Base-by-base conservation (phyloP, 352 stramenopile genomes). In the Blastocystis sp. region DNA sequence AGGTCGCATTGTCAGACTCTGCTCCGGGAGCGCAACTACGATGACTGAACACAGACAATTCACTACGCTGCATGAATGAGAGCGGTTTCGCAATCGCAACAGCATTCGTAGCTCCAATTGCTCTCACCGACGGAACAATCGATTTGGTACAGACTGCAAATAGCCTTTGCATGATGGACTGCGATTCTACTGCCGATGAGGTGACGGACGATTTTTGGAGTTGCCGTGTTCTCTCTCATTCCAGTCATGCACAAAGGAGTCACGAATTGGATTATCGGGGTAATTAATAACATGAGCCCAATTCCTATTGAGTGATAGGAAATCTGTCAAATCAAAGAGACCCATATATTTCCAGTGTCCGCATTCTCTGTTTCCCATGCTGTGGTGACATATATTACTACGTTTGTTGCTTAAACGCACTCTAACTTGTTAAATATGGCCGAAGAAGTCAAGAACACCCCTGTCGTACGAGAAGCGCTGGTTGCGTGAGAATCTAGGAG, bases 381-480 rank as follows among this genome's bases (percentile, higher is more conserved):
- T 59, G 51, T 59, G 51, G 51, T 59, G 51, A 14, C 11, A 59
- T 24, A 44, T 42, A 38, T 44, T 67, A 67, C 57, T 67, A 67
- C 38, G 61, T 51, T 73, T 73, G 38, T 46, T 46, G 29, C 6
- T 29, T 73, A 73, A 51, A 24, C 46, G 32, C 38, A 73, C 61
- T 73, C 29, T 53, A 73, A 32, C 46, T 51, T 51, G 29, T 73
- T 46, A 73, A 51, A 73, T 51, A 81, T 81, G 69, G 69, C 54
- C 18, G 69, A 81, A 57, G 69, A 81, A 81, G 36, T 49, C 36
- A 81, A 38, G 27, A 67, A 27, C 34, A 38, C 69, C 32, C 18
- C 44, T 81, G 69, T 81, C 8, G 69, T 81, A 81, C 32, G 54
- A 14, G 18, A 7, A 6, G 21, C 3, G 36, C 27, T n/a, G 18